A percentile compares a stretch with the other conserved stretches of the same genome.
These are phyloP conservation scores for Parathielavia appendiculata DNA, from an alignment of 495 filamentous ascomycete species.

Conservation along the genomic window DNA sequence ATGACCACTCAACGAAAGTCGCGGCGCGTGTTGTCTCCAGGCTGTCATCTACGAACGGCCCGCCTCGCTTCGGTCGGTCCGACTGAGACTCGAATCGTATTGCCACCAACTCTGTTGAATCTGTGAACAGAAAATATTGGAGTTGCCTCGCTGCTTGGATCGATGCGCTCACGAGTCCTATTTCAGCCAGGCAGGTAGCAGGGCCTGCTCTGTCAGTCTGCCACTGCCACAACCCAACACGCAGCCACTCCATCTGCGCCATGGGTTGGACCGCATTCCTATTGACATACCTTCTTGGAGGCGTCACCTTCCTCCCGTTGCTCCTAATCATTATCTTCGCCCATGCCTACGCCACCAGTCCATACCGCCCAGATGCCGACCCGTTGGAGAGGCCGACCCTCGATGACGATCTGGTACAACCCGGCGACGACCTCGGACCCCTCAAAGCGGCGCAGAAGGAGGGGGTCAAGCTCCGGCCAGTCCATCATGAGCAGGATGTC, in stretches of 20 bases:
- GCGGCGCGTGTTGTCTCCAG: neutral
- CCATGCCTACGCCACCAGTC: slow-evolving; percentile 66
- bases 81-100: slow-evolving; percentile 5
- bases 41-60: slow-evolving; percentile 10
- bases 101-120: neutral
- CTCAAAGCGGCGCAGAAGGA: slow-evolving; percentile 44
- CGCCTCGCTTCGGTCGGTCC: slow-evolving; percentile 12
- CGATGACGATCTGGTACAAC: slow-evolving; percentile 42
- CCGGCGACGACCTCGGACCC: slow-evolving; percentile 44
- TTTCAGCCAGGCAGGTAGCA: slow-evolving; percentile 30
- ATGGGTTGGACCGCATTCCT: slow-evolving; percentile 65
- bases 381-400: slow-evolving; percentile 18
- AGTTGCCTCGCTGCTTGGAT: slow-evolving; percentile 13
- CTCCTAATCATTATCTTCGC: slow-evolving; percentile 58
- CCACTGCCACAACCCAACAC: neutral
- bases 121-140: slow-evolving; percentile 7
- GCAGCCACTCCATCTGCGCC: slow-evolving; percentile 41
- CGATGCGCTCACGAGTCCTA: slow-evolving; percentile 25
- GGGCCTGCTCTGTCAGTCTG: slow-evolving; percentile 12
- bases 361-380: slow-evolving; percentile 40
- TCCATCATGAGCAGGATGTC: slow-evolving; percentile 68
- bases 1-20: neutral
- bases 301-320: slow-evolving; percentile 83
- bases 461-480: slow-evolving; percentile 38
- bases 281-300: slow-evolving; percentile 78